Conservation (phyloP, 1,139 yeast genomes). For the Candida gigantensis region DNA sequence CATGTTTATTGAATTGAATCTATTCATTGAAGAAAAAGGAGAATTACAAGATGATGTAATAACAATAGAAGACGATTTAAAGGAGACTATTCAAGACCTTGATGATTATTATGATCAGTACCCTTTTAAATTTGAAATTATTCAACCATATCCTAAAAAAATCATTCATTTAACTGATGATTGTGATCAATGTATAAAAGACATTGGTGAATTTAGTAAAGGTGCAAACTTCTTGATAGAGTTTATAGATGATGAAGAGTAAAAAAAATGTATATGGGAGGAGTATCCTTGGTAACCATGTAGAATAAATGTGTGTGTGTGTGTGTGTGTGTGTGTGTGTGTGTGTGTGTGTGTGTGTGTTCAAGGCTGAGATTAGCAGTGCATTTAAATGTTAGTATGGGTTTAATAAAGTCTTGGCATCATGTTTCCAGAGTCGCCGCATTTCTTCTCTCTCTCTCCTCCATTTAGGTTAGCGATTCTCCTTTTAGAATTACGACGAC, state of each 20-base stretch:
- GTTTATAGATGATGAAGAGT: slow-evolving; percentile 23
- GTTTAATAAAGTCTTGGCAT: no score
- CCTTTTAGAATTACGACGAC: no score
- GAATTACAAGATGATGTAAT: slow-evolving; percentile 13
- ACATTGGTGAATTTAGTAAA: slow-evolving; percentile 28
- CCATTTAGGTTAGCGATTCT: no score
- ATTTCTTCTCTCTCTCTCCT: no score
- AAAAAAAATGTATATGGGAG: slow-evolving; percentile 15
- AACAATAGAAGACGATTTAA: slow-evolving; percentile 11
- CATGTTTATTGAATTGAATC: slow-evolving; percentile 56
- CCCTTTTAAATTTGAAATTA: slow-evolving; percentile 38
- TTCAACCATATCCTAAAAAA: slow-evolving; percentile 48
- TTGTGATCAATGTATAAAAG: slow-evolving; percentile 18
- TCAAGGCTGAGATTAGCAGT: no score
- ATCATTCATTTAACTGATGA: slow-evolving; percentile 21
- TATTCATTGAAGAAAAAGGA: slow-evolving; percentile 21
- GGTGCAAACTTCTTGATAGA: slow-evolving; percentile 48
- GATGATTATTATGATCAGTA: slow-evolving; percentile 26
- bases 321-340: no score
- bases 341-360: no score
- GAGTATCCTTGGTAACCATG: background rate
- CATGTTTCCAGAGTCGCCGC: no score
- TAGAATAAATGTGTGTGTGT: no score
- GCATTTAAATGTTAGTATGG: no score
- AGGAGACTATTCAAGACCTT: slow-evolving; percentile 13